phyloP scores from a whole-genome alignment of 345 rosid genomes.

The Eucalyptus curtisii region DNA sequence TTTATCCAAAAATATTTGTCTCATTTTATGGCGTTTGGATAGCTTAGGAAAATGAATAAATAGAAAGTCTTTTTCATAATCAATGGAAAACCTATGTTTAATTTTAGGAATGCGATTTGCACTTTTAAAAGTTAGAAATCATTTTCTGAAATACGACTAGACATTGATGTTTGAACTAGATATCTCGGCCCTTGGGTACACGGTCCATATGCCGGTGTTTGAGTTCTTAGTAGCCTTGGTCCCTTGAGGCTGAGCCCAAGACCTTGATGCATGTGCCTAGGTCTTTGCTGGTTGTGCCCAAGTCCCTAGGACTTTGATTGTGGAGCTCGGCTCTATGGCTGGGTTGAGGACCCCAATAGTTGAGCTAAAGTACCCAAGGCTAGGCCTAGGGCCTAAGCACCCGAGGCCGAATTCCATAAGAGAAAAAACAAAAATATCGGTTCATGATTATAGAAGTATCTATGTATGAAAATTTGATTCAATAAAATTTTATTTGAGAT shows the following conservation, averaged over 20 bases:
- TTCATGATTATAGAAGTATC: not conserved
- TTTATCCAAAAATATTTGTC: not conserved
- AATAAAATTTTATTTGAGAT: not conserved
- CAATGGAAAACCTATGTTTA: fast-evolving
- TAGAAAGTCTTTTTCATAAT: too few relatives aligned
- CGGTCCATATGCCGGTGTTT: fast-evolving
- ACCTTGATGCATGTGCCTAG: not conserved
- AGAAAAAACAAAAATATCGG: not conserved
- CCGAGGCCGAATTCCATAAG: not conserved
- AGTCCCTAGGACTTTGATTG: not conserved
- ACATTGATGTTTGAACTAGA: not conserved
- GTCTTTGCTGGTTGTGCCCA: not conserved
- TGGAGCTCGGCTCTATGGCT: not conserved
- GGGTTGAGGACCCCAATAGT: not conserved
- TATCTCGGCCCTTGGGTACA: not conserved
- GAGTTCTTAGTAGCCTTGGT: not conserved
- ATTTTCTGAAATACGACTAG: not conserved
- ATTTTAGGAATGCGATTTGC: too few relatives aligned
- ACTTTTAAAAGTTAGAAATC: too few relatives aligned
- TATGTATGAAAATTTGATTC: not conserved
- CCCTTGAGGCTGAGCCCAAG: not conserved
- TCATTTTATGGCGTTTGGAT: too few relatives aligned
- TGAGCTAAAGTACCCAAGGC: not conserved
- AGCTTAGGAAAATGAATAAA: too few relatives aligned
- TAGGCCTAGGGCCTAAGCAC: not conserved